These are phyloP conservation scores for Zymoseptoria brevis DNA, from an alignment of 2,329 filamentous ascomycete species.

Conservation along the genomic window DNA sequence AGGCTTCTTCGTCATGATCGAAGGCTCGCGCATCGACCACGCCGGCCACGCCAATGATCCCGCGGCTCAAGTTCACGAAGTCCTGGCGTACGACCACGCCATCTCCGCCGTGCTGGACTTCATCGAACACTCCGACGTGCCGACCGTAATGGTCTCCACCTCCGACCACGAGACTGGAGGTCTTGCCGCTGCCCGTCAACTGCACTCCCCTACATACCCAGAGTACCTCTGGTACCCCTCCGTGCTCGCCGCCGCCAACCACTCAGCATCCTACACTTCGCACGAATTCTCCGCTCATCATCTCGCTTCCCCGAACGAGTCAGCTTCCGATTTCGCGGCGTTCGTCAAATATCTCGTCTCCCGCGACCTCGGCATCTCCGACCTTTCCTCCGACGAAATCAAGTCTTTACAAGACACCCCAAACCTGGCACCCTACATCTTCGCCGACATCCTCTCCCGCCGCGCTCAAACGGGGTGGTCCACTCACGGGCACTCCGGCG, in stretches of 20 bases:
- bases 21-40: conserved; percentile 92
- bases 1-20: conserved; percentile 98
- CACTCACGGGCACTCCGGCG: conserved; percentile 79
- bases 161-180: conserved; percentile 97
- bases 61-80: conserved; percentile 61
- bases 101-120: conserved; percentile 81
- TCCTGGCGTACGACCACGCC: conserved; percentile 86
- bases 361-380: conserved; percentile 65
- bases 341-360: conserved; percentile 66
- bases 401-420: conserved; percentile 52
- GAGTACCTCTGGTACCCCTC: conserved; percentile 74
- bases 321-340: no score
- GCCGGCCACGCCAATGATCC: conserved; percentile 61
- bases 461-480: conserved; percentile 88
- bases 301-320: neutral
- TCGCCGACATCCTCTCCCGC: conserved; percentile 79
- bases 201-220: conserved; percentile 51
- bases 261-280: conserved; percentile 63
- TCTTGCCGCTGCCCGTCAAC: conserved; percentile 68
- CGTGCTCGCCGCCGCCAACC: conserved; percentile 71
- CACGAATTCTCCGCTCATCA: conserved; percentile 52
- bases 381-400: conserved; percentile 64
- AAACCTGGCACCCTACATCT: conserved; percentile 50
- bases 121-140: conserved; percentile 61
- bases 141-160: conserved; percentile 77